Evolutionary conservation across 495 filamentous ascomycete genomes (phyloP).

Genomic region (Cercophora sp.): DNA sequence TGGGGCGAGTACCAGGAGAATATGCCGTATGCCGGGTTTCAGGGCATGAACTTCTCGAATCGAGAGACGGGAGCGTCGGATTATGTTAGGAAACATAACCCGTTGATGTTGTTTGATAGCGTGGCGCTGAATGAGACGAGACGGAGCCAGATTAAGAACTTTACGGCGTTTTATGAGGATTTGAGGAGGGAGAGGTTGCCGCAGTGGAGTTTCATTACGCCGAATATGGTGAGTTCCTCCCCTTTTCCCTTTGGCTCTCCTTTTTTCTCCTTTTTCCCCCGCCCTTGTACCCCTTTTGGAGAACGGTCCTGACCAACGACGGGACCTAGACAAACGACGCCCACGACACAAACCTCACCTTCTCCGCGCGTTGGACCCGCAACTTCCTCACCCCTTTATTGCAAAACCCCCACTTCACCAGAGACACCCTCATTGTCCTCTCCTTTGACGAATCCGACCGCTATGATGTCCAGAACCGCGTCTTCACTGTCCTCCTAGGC

Average conservation of each 20-base stretch:
- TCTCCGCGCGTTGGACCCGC: slow-evolving; percentile 55
- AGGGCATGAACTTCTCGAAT: slow-evolving; percentile 52
- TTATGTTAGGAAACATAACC: slow-evolving; percentile 81
- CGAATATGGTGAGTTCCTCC: slow-evolving; percentile 55
- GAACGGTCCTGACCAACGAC: slow-evolving; percentile 35
- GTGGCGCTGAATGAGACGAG: slow-evolving; percentile 53
- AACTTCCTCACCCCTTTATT: slow-evolving; percentile 61
- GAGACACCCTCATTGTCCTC: slow-evolving; percentile 63
- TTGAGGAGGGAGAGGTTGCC: slow-evolving; percentile 55
- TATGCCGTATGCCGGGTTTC: slow-evolving; percentile 64
- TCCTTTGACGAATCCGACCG: slow-evolving; percentile 66
- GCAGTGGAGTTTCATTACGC: slow-evolving; percentile 72
- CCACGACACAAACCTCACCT: slow-evolving; percentile 63
- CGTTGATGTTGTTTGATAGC: slow-evolving; percentile 56
- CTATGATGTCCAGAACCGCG: slow-evolving; percentile 33
- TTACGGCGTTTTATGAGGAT: slow-evolving; percentile 58
- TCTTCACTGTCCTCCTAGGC: slow-evolving; percentile 57
- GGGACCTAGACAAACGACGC: slow-evolving; percentile 49
- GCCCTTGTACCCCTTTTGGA: too few relatives aligned
- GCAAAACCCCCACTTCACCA: slow-evolving; percentile 60
- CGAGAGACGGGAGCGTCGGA: slow-evolving; percentile 49
- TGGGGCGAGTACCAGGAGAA: slow-evolving; percentile 72
- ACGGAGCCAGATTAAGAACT: slow-evolving; percentile 62
- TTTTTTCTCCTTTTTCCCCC: too few relatives aligned
- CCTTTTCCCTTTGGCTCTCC: neutral